Evolutionary conservation across 495 filamentous ascomycete species (phyloP), one percentile per base, ranked within the genome.

Genomic region (Niebla homalea): DNA sequence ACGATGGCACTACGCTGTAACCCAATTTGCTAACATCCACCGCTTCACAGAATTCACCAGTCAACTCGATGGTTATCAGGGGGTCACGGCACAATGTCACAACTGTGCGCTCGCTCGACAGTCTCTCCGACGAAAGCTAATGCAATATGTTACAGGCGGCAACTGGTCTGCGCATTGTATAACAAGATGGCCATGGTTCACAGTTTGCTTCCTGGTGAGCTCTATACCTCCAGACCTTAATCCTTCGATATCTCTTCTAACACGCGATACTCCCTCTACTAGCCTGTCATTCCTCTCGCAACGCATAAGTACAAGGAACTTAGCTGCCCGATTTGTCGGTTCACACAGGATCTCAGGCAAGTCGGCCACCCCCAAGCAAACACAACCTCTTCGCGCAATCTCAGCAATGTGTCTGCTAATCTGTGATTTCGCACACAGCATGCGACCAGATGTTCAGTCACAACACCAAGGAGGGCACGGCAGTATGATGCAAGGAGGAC

Each of bases 241-340:
- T 26, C 22, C 18, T 18, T 53, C 18, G 18, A 36, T 16, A n/a
- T 16, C 26, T 10, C 29, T 46, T 43, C 50, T 56, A 46, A 57
- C 50, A 15, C 29, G 26, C 46, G 22, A 36, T 15, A 32, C 29
- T 12, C 15, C 4, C 36, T 36, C 42, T 23, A 32, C 38, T 43
- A 61, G 72, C 74, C 74, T 21, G 42, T 71, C 42, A 68, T 77
- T 37, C 74, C 74, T 12, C 64, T 76, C 15, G 48, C 73, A 4
- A 66, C 55, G 7, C 73, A 76, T 52, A 74, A 76, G 52, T 72
- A 73, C 56, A 73, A 71, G 66, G 74, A 77, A 60, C 72, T 76
- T 29, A 64, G 63, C 19, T 77, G 74, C 56, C 63, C 68, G 53
- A 74, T 71, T 48, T 77, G 74, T 54, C 69, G 69, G 46, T 74